phyloP scores from a whole-genome alignment of 192 early-diverging fungal genomes.

The Geranomyces variabilis region DNA sequence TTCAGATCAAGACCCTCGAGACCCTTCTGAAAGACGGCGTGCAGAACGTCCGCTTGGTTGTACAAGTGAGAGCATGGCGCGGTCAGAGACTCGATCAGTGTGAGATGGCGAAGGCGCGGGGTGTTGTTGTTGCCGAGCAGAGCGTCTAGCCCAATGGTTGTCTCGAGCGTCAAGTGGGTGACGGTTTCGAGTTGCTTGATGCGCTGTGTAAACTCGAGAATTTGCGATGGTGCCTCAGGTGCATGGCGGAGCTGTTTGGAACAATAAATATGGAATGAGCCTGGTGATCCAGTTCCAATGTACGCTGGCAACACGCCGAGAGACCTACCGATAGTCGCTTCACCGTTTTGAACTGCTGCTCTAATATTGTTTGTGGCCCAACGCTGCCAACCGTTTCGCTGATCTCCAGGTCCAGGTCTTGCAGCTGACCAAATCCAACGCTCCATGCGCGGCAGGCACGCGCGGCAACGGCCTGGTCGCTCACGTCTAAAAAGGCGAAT shows the following conservation, averaged over 20 bases:
- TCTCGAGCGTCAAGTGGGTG: conserved; percentile 1
- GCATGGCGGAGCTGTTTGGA: conserved; percentile 4
- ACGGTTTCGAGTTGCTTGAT: background rate
- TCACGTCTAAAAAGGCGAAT: background rate
- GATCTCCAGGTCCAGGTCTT: background rate
- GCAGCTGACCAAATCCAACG: conserved; percentile 8
- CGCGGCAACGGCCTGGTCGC: conserved; percentile 17
- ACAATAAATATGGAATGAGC: background rate
- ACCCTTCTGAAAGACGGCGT: background rate
- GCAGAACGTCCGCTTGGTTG: background rate
- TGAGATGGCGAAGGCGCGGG: conserved; percentile 8
- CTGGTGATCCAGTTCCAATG: too few relatives aligned
- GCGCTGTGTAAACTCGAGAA: background rate
- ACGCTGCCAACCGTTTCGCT: background rate
- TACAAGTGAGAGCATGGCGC: conserved; percentile 15
- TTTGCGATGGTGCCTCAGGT: background rate
- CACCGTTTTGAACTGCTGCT: conserved; percentile 4
- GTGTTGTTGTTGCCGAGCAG: background rate
- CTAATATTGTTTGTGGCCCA: background rate
- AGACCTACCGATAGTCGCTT: conserved; percentile 3
- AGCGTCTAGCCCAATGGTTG: background rate
- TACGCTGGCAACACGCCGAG: too few relatives aligned
- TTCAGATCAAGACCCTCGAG: background rate
- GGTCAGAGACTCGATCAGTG: conserved; percentile 1
- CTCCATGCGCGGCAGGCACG: conserved; percentile 4